Percentiles rank a stretch among this genome's conserved stretches.
Evolutionary conservation across 257 asterid genomes (phyloP).

Genomic region (Solanum chmielewskii): DNA sequence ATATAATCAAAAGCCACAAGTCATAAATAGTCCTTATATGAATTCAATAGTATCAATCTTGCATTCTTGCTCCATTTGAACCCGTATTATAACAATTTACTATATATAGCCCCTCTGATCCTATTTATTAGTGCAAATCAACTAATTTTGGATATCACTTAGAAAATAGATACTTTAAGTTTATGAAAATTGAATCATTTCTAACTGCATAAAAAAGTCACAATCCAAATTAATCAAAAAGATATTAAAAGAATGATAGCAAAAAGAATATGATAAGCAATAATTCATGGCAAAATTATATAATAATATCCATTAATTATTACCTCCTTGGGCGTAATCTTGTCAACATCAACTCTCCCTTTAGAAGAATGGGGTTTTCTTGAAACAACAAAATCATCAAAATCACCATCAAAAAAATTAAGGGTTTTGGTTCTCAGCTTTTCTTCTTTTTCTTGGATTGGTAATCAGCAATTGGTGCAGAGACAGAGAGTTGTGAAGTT

Average conservation of each 20-base stretch:
- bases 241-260: not conserved
- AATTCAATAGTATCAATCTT: too few species aligned
- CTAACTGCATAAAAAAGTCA: not conserved
- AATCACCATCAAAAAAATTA: not conserved
- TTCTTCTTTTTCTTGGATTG: not conserved
- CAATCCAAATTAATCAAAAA: not conserved
- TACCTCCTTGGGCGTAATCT: slow-evolving; percentile 44
- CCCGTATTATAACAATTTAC: not conserved
- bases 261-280: not conserved
- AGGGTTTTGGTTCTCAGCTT: not conserved
- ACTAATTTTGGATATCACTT: not conserved
- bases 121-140: not conserved
- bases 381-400: slow-evolving; percentile 72
- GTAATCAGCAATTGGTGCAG: not conserved
- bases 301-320: not conserved
- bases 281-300: not conserved
- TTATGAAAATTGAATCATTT: too few species aligned
- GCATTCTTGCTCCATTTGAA: not conserved
- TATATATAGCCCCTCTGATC: not conserved
- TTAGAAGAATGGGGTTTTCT: slow-evolving; percentile 41
- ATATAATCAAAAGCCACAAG: too few species aligned
- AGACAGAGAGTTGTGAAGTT: not conserved
- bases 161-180: not conserved
- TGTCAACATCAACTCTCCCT: slow-evolving; percentile 42
- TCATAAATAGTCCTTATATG: not conserved